Base-by-base conservation (phyloP, 2,329 filamentous ascomycete genomes). In the Basipetospora chlamydospora region DNA sequence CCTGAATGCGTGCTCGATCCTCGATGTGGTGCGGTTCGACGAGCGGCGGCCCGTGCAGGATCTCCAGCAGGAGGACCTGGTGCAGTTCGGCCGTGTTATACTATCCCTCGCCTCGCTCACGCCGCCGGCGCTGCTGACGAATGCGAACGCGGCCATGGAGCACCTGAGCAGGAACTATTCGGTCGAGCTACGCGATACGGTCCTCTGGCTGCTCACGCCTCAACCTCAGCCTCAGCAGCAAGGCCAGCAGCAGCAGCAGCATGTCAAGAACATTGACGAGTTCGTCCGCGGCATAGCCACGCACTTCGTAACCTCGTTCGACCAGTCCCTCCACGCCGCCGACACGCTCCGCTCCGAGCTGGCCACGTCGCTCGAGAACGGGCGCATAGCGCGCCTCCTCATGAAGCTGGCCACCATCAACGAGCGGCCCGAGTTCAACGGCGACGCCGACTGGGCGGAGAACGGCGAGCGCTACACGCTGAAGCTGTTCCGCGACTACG, bases 401-500 rank as follows among this genome's bases (percentile, higher is more conserved):
- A 58, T 70, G 52, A 98, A 98, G 54, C 64, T 98, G 28, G 84
- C 83, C 42, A 71, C 82, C 40, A 76, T 98, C 52, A 90, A 90
- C 49, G 90, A 98, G 56, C 76, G 90, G 9, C 83, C 80, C 1
- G 88, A 96, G 50, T 80, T 81, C 42, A 81, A 84, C 37, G 75
- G 77, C 28, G 80, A 87, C 42, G 63, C 69, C 0, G 66, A 73
- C 33, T 98, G 90, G 88, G 83, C 85, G 4, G 88, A 96, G 55
- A 90, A 82, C 33, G 88, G 88, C 18, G 85, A 94, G 49, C 75
- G 87, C 20, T 96, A 94, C 54, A 81, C 84, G 52, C 66, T 98
- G 44, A 95, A 94, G 59, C 70, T 98, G 7, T 96, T 96, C 64
- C 75, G 90, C 34, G 90, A 98, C 58, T 96, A 92, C 49, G 84